Percentiles rank a stretch among this genome's conserved stretches.
Evolutionary conservation across 768 basidiomycete species (phyloP).

Genomic region (Pleurotus cornucopiae): DNA sequence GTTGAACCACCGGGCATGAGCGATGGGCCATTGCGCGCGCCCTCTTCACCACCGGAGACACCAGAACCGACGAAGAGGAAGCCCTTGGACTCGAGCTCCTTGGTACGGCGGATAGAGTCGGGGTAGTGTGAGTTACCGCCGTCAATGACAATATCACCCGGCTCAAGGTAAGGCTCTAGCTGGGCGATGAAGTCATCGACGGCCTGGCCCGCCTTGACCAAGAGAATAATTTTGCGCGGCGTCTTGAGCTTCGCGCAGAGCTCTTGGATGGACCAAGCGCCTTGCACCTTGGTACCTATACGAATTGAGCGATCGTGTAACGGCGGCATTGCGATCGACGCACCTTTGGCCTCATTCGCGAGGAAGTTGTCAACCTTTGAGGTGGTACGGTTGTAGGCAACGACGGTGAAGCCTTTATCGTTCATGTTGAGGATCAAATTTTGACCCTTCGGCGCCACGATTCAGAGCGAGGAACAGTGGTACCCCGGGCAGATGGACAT

Average conservation of each 20-base stretch:
- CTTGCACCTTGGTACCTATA: slow-evolving; percentile 89
- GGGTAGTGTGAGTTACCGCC: slow-evolving; percentile 99
- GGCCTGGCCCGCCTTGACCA: slow-evolving; percentile 96
- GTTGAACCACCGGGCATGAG: slow-evolving; percentile 98
- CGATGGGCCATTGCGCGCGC: slow-evolving; percentile 94
- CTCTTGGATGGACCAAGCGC: slow-evolving; percentile 92
- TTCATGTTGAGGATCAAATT: slow-evolving; percentile 99
- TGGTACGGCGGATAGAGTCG: slow-evolving; percentile 90
- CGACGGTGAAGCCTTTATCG: slow-evolving; percentile 98
- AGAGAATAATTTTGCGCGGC: slow-evolving; percentile 95
- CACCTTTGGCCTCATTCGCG: slow-evolving; percentile 96
- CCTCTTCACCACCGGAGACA: slow-evolving; percentile 99
- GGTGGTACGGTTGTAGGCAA: slow-evolving; percentile 95
- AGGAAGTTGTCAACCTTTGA: slow-evolving; percentile 96
- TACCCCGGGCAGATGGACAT: slow-evolving; percentile 17
- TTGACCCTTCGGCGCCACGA: slow-evolving; percentile 63
- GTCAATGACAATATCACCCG: slow-evolving; percentile 98
- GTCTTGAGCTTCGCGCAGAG: slow-evolving; percentile 88
- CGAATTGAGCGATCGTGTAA: slow-evolving; percentile 7
- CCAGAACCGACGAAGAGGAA: slow-evolving; percentile 97
- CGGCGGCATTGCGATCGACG: slow-evolving; percentile 1
- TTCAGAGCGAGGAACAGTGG: background rate
- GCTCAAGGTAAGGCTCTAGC: slow-evolving; percentile 84
- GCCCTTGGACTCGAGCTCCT: slow-evolving; percentile 92
- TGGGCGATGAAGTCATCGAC: slow-evolving; percentile 94